A percentile compares a stretch with the other conserved stretches of the same genome.
Conservation (phyloP, 2,329 filamentous ascomycete species). For the Fusarium drepaniforme region DNA sequence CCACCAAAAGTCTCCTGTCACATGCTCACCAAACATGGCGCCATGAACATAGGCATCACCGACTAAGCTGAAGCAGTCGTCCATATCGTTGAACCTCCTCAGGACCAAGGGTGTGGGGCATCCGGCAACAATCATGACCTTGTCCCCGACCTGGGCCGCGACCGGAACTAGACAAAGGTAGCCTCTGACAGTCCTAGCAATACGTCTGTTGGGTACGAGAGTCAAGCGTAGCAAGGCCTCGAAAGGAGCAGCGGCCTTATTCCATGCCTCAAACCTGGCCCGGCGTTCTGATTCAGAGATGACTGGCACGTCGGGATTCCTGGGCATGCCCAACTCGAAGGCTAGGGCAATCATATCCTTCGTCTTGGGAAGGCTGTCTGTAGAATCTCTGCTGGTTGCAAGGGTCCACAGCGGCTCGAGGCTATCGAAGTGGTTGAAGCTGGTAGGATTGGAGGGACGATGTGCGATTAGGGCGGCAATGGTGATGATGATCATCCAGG, state of each 20-base stretch:
- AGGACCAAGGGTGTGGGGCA: slow-evolving; percentile 34
- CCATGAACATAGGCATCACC: slow-evolving; percentile 32
- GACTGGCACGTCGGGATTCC: slow-evolving; percentile 10
- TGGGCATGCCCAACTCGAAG: slow-evolving; percentile 24
- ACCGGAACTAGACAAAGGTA: slow-evolving; percentile 36
- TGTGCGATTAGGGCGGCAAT: slow-evolving; percentile 16
- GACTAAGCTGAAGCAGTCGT: slow-evolving; percentile 25
- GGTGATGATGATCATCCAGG: slow-evolving; percentile 33
- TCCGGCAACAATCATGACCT: slow-evolving; percentile 32
- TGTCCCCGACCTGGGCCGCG: slow-evolving; percentile 25
- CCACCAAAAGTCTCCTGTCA: slow-evolving; percentile 19
- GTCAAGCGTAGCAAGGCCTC: slow-evolving; percentile 29
- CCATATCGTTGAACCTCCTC: slow-evolving; percentile 16
- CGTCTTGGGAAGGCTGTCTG: slow-evolving; percentile 31
- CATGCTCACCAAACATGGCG: slow-evolving; percentile 35
- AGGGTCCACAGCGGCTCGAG: slow-evolving; percentile 38
- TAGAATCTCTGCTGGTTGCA: slow-evolving; percentile 35
- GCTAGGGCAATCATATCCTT: slow-evolving; percentile 24
- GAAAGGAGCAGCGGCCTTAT: slow-evolving; percentile 27
- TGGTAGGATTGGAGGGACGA: slow-evolving; percentile 10
- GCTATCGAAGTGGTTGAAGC: slow-evolving; percentile 32
- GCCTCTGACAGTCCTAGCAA: slow-evolving; percentile 32
- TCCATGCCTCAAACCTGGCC: slow-evolving; percentile 11
- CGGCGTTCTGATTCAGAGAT: slow-evolving; percentile 18
- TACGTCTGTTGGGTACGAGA: slow-evolving; percentile 26